Evolutionary conservation across 2,329 filamentous ascomycete genomes (phyloP), one percentile per base, ranked within the genome.

Genomic region (Myriosclerotinia duriaeana): DNA sequence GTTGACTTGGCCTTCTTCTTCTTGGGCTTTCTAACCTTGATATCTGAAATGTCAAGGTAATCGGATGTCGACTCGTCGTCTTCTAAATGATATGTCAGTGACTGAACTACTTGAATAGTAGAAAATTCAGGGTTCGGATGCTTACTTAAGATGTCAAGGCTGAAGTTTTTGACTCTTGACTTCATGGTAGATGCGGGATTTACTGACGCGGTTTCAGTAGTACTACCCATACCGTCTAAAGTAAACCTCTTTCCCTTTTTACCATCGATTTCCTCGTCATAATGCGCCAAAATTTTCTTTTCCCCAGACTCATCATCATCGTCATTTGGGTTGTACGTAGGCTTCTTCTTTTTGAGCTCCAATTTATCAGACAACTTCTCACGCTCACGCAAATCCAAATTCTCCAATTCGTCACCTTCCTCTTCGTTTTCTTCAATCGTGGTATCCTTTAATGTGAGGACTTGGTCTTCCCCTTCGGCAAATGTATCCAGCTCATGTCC

Each of bases 21-120:
- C 79, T 96, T 97, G 0, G 92, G 89, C 77, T 97, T 99, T 80
- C 93, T 96, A 70, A 98, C 85, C 78, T 97, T 99, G 74, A 97
- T 86, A 72, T 95, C 89, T 1, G 90, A 91, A 20, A 89, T 80
- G 69, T 97, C 92, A 70, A 96, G 82, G 77, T 99, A 99, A 77
- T 99, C 95, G 22, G 93, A 97, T 20, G 85, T 80, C 1, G 88
- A 88, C 11, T 85, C 82, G 53, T 91, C 87, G 22, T 88, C 85
- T 76, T 83, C 76, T 62, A 81, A 72, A 56, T 8, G 72, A 34
- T 11, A 61, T 22, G 73, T 77, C 67, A 80, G 79, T 11, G 71
- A 68, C 50, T 75, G 73, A 40, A 72, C 26, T 30, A 14, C n/a
- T n/a, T 48, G 38, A 5, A 60, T 11, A 4, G 12, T 14, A 22